Conservation (phyloP, 129 eudicot species). For the Tagetes patula region DNA sequence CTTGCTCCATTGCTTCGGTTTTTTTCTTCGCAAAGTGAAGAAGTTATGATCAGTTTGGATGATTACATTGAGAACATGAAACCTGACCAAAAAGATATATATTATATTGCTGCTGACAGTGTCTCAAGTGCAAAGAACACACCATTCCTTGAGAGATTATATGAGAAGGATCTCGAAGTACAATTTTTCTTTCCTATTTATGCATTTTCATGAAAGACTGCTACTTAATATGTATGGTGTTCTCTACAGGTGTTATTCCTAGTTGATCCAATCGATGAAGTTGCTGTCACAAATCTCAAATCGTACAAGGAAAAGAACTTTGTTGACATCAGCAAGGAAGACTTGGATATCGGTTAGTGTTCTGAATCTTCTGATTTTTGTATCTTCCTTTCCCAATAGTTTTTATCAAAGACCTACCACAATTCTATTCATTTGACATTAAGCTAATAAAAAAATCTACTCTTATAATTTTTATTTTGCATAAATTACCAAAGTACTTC, state of each 20-base stretch:
- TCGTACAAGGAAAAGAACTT: conserved; percentile 75
- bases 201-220: not conserved
- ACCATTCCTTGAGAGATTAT: conserved; percentile 85
- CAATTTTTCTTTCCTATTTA: not conserved
- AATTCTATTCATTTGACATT: not conserved
- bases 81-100: conserved; percentile 79
- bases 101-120: conserved; percentile 88
- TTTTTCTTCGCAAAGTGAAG: too few relatives aligned
- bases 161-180: conserved; percentile 86
- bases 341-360: conserved; percentile 72
- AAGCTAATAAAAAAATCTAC: not conserved
- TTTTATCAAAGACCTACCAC: not conserved
- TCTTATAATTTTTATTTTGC: not conserved
- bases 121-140: conserved; percentile 84
- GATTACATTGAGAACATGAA: conserved; percentile 95
- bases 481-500: not conserved
- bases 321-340: conserved; percentile 92
- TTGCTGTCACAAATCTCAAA: conserved; percentile 78
- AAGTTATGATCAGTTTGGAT: conserved; percentile 81
- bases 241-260: conserved; percentile 65
- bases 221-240: not conserved
- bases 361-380: not conserved
- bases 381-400: not conserved
- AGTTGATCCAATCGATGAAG: conserved; percentile 93
- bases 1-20: too few relatives aligned